These are phyloP conservation scores for Aspergillus flavus DNA, from an alignment of 2,329 filamentous ascomycete species.

Conservation along the genomic window DNA sequence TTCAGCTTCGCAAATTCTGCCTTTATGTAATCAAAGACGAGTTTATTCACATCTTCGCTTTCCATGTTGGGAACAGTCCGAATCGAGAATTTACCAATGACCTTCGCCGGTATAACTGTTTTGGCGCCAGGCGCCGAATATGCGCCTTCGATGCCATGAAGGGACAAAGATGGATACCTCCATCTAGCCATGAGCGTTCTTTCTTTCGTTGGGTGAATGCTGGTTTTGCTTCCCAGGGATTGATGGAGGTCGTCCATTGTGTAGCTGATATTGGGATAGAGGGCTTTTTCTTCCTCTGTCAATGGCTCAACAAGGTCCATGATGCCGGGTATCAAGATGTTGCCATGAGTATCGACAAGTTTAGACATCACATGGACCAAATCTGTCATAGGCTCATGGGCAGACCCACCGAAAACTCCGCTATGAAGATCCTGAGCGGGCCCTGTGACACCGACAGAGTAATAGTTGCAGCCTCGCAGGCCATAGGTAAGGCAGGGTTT, in stretches of 20 bases:
- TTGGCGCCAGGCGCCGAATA: conserved; percentile 93
- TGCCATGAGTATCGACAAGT: conserved; percentile 86
- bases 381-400: conserved; percentile 98
- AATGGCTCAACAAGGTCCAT: conserved; percentile 90
- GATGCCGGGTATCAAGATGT: conserved; percentile 92
- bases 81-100: conserved; percentile 97
- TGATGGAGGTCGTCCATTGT: conserved; percentile 95
- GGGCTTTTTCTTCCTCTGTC: conserved; percentile 78
- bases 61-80: conserved; percentile 98
- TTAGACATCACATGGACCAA: conserved; percentile 78
- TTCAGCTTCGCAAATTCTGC: conserved; percentile 82
- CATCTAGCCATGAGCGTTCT: conserved; percentile 92
- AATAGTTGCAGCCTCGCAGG: conserved; percentile 97
- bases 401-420: conserved; percentile 93
- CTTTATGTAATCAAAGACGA: conserved; percentile 81
- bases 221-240: conserved; percentile 84
- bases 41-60: conserved; percentile 80
- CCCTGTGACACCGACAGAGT: conserved; percentile 85
- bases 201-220: conserved; percentile 87
- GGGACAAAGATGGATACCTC: conserved; percentile 89
- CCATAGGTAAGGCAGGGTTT: conserved; percentile 98
- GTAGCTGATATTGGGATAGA: conserved; percentile 92
- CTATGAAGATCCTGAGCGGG: conserved; percentile 94
- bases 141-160: conserved; percentile 93
- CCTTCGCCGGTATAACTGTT: conserved; percentile 98